Conservation (phyloP, 495 filamentous ascomycete species). For the Lindgomyces ingoldianus region DNA sequence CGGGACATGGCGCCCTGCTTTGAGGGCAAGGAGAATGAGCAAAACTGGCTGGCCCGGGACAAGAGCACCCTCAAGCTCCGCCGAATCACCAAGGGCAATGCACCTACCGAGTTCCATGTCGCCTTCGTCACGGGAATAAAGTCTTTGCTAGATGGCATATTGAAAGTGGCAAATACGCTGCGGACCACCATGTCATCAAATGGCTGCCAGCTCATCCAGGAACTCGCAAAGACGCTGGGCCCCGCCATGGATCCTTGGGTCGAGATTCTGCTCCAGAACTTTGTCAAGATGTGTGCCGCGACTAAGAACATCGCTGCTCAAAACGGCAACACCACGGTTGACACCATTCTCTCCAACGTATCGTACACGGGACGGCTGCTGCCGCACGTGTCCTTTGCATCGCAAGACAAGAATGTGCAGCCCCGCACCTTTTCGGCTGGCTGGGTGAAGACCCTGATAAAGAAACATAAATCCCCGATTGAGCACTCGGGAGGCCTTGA, state of each 20-base stretch:
- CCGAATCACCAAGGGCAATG: constrained; percentile 79
- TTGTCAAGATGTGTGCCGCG: constrained; percentile 81
- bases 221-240: constrained; percentile 74
- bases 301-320: constrained; percentile 89
- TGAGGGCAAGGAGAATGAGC: constrained; percentile 85
- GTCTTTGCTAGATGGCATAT: constrained; percentile 77
- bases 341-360: constrained; percentile 71
- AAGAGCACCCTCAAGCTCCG: constrained; percentile 74
- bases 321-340: constrained; percentile 73
- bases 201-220: constrained; percentile 81
- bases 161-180: constrained; percentile 83
- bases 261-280: constrained; percentile 82
- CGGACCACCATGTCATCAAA: constrained; percentile 86
- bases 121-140: constrained; percentile 70
- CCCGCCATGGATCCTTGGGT: constrained; percentile 83
- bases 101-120: constrained; percentile 70
- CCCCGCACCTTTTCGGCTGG: constrained; percentile 73
- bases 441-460: constrained; percentile 82
- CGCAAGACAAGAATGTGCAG: constrained; percentile 88
- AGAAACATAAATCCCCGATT: constrained; percentile 74
- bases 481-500: constrained; percentile 83
- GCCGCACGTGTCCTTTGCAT: constrained; percentile 77
- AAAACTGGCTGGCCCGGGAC: constrained; percentile 87
- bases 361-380: constrained; percentile 77
- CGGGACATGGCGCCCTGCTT: constrained; percentile 77